Percentiles rank a stretch among this genome's conserved stretches.
phyloP scores from a whole-genome alignment of 345 rosid genomes.

The Eucalyptus urophylla region DNA sequence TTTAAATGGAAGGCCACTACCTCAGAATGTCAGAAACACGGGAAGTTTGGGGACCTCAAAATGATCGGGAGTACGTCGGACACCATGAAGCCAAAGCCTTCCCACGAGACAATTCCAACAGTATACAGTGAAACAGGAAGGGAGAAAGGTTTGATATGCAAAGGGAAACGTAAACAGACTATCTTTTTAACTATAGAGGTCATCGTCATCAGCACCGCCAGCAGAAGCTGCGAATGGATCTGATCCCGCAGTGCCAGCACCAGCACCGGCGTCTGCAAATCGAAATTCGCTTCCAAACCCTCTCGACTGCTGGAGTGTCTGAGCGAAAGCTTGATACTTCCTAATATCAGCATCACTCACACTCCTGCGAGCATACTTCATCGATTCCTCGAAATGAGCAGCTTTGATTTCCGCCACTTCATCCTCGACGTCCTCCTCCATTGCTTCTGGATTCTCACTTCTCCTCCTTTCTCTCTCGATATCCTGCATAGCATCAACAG shows the following conservation, averaged over 20 bases:
- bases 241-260: slow-evolving; percentile 17
- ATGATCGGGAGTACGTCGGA: not conserved
- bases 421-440: slow-evolving; percentile 86
- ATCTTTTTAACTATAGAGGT: slow-evolving; percentile 52
- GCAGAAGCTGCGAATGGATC: slow-evolving; percentile 80
- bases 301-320: slow-evolving; percentile 89
- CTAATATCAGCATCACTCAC: slow-evolving; percentile 92
- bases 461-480: slow-evolving; percentile 89
- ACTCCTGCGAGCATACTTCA: slow-evolving; percentile 88
- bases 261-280: slow-evolving; percentile 39
- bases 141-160: not conserved
- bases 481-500: slow-evolving; percentile 31
- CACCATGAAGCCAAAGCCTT: not conserved
- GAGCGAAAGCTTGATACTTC: slow-evolving; percentile 94
- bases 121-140: not conserved
- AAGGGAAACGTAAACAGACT: not conserved
- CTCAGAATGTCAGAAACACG: not conserved
- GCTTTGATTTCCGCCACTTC: slow-evolving; percentile 84
- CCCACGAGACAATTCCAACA: not conserved
- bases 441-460: slow-evolving; percentile 83
- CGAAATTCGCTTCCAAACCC: slow-evolving; percentile 81
- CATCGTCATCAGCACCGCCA: slow-evolving; percentile 76
- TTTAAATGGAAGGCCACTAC: not conserved
- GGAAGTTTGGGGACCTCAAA: not conserved
- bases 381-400: slow-evolving; percentile 87